A percentile compares a stretch with the other conserved stretches of the same genome.
phyloP scores from a whole-genome alignment of 345 rosid genomes.

The Eucalyptus erythrocorys region DNA sequence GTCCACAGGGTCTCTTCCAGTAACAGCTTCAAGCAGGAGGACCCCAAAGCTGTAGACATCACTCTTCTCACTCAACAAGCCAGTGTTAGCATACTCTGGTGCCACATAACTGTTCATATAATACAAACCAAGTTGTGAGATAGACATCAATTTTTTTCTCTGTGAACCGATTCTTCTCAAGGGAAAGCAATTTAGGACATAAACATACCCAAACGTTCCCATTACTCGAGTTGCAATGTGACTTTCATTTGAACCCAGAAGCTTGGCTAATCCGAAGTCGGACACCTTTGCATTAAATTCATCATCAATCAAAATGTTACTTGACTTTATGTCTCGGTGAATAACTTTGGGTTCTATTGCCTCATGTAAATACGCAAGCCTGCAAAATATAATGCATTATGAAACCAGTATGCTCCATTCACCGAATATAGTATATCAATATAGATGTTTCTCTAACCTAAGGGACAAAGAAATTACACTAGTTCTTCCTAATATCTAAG shows the following conservation, averaged over 20 bases:
- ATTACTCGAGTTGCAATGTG: conserved; percentile 93
- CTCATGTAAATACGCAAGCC: conserved; percentile 97
- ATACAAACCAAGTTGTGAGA: background rate
- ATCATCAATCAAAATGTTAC: conserved; percentile 87
- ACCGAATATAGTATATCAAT: background rate
- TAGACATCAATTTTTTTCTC: background rate
- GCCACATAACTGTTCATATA: conserved; percentile 67
- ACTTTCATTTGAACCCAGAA: conserved; percentile 76
- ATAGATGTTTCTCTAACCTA: background rate
- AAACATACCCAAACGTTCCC: conserved; percentile 94
- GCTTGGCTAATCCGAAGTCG: conserved; percentile 97
- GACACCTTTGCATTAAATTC: conserved; percentile 86
- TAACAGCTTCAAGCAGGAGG: conserved; percentile 78
- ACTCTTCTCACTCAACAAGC: conserved; percentile 83
- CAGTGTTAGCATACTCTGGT: conserved; percentile 90
- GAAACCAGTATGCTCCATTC: background rate
- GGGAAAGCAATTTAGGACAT: background rate
- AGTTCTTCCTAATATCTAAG: background rate
- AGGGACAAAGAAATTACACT: background rate
- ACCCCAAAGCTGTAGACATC: conserved; percentile 96
- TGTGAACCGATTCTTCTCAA: background rate
- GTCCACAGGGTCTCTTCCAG: conserved; percentile 95
- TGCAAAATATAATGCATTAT: conserved; percentile 7
- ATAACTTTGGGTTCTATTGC: conserved; percentile 97
- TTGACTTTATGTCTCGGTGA: conserved; percentile 93